Conservation (phyloP, 805 yeast species). For the Zygotorulaspora florentina region DNA sequence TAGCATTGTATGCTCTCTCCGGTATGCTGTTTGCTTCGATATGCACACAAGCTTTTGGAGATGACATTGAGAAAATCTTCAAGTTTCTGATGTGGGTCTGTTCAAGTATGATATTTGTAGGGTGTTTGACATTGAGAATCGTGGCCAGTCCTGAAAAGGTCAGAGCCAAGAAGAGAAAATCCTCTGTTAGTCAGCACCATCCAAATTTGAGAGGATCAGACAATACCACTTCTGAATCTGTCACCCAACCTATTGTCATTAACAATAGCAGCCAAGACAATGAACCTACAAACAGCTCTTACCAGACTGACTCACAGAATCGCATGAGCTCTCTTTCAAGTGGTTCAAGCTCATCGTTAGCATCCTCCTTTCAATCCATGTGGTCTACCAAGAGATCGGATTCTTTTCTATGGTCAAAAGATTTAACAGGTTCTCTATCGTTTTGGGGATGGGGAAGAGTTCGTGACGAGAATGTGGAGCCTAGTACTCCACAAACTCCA, state of each 20-base stretch:
- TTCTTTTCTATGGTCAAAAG: constrained; percentile 24
- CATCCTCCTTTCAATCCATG: constrained; percentile 12
- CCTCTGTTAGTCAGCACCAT: neutral
- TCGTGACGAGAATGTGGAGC: constrained; percentile 6
- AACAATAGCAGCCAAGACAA: neutral
- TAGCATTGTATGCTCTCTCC: constrained; percentile 64
- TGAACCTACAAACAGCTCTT: neutral
- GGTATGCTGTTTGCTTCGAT: constrained; percentile 61
- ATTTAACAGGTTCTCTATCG: constrained; percentile 25
- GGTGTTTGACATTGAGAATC: constrained; percentile 32
- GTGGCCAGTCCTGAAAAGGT: constrained; percentile 5
- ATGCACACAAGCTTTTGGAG: constrained; percentile 49
- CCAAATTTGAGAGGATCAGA: neutral
- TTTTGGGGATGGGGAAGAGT: constrained; percentile 30
- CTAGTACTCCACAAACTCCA: neutral
- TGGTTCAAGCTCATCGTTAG: constrained; percentile 11
- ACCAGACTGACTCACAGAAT: neutral
- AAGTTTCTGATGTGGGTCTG: constrained; percentile 52
- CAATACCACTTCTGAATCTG: neutral
- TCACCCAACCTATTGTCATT: constrained; percentile 18
- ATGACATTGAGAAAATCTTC: constrained; percentile 52
- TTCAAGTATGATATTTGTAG: constrained; percentile 32
- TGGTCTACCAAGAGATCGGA: constrained; percentile 17
- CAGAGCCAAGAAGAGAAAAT: constrained; percentile 3
- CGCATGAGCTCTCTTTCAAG: constrained; percentile 5